Evolutionary conservation across 2,329 filamentous ascomycete species (phyloP).

Genomic region (Dactylellina cionopaga): DNA sequence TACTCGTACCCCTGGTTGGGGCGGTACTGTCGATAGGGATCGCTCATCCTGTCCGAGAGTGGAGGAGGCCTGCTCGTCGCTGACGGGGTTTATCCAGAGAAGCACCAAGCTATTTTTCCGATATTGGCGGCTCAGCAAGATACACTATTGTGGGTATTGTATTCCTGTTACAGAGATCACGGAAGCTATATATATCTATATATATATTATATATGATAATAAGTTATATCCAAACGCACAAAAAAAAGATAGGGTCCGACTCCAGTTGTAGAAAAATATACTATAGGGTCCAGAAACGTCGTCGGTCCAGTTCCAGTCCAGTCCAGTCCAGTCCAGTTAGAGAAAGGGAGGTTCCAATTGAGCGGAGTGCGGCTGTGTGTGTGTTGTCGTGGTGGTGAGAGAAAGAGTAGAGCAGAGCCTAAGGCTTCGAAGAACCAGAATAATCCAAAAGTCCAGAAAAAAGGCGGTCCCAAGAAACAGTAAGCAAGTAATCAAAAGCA

Average conservation of each 20-base stretch:
- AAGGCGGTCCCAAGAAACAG: slow-evolving; percentile 31
- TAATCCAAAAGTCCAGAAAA: slow-evolving; percentile 15
- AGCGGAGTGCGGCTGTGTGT: slow-evolving; percentile 44
- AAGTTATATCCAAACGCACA: slow-evolving; percentile 29
- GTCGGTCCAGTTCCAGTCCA: slow-evolving; percentile 4
- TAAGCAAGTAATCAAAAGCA: too few relatives aligned
- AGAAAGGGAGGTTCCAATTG: slow-evolving; percentile 32
- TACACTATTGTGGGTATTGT: too few relatives aligned
- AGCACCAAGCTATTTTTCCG: too few relatives aligned
- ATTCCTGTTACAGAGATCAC: slow-evolving; percentile 23
- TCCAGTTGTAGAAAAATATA: too few relatives aligned
- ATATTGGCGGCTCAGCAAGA: too few relatives aligned
- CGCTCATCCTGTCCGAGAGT: slow-evolving; percentile 39
- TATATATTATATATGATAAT: too few relatives aligned
- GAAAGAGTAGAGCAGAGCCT: too few relatives aligned
- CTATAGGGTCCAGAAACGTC: slow-evolving; percentile 28
- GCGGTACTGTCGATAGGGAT: slow-evolving; percentile 33
- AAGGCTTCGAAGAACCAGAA: slow-evolving; percentile 11
- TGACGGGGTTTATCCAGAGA: too few relatives aligned
- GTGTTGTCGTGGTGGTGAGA: slow-evolving; percentile 42
- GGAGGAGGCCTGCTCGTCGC: slow-evolving; percentile 15
- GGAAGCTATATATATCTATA: slow-evolving; percentile 27
- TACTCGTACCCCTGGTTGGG: slow-evolving; percentile 13
- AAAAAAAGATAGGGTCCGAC: slow-evolving; percentile 12
- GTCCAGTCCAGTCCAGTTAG: slow-evolving; percentile 1